Base-by-base conservation (phyloP, 2,329 filamentous ascomycete species). In the Teratosphaeria viscida region DNA sequence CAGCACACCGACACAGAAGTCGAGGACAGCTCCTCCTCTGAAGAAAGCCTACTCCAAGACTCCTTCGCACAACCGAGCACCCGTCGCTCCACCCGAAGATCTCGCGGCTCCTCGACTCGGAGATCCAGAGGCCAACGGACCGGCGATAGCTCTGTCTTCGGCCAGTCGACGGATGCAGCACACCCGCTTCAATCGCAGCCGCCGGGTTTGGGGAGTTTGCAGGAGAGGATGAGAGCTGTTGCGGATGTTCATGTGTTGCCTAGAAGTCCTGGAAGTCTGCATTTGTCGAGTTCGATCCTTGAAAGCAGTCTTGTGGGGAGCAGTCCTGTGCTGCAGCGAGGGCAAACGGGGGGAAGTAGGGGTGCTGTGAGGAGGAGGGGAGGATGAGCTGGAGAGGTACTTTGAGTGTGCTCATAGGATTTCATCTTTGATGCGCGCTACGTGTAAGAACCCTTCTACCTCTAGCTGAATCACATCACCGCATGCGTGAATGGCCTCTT, bases 1-100 rank as follows among this genome's bases (percentile, higher is more conserved):
- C 76, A 82, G 65, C 79, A 81, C 63, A 82, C 79, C 2, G 79
- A 82, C 63, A 81, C 79, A 12, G 79, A 81, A 61, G 77, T 79
- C 57, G 78, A 80, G 57, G 77, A 79, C 60, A 65, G 67, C 63
- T 63, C 66, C 58, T 64, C 65, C 53, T 62, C 68, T 54, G 34
- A 54, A 32, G 53, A 54, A 11, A 59, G 55, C 52, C 57, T 56
- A 56, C 59, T 69, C 26, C 62, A 62, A 52, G 65, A 64, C 59
- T 71, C 67, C 5, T 68, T 70, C 27, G 65, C 65, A 10, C 62
- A 59, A 14, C 64, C 63, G 52, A 66, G 63, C 54, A 59, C 62
- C 16, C 56, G 57, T 56, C 56, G 54, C 55, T 58, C 55, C 5
- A 47, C 19, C 27, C 23, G 47, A 14, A 27, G 26, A 19, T 54